Evolutionary conservation across 106 monocot genomes (phyloP), one percentile per base, ranked within the genome.

Genomic region (Iris macrosiphon): DNA sequence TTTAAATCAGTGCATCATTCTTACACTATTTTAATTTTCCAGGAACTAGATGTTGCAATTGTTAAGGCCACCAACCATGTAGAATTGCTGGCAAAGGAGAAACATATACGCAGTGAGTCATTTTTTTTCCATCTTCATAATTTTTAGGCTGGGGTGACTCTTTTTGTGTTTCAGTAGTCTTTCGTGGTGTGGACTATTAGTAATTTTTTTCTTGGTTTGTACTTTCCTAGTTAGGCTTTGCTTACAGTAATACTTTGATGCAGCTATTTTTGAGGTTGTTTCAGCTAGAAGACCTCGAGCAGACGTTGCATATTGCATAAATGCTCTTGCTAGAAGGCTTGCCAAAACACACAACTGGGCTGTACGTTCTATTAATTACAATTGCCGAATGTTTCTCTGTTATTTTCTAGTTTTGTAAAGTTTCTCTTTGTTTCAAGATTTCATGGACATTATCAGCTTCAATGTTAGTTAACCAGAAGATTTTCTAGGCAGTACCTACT

Each of bases 1-100:
- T 19, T 45, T 59, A 15, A 30, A 20, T 10, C 18, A 29, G 2
- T 56, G 5, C 20, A 24, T 54, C 23, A 46, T 27, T 32, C 32
- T 3, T 4, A 42, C n/a, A 12, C 31, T 61, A 21, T 31, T 46
- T 61, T 61, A 6, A 19, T 67, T 58, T 18, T 28, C 18, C 43
- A 79, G 79, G 68, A 68, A 40, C 54, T 79, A 43, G 79, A 79
- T 64, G 57, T 79, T 46, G 79, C 79, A 15, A 79, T 79, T 30
- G 68, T 73, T 46, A 79, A 79, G 52, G 79, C 79, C 16, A 79
- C 79, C 37, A 79, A 68, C 44, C 79, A 79, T 73, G 63, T 64
- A 4, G 79, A 79, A 56, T 43, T 45, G 19, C 21, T 79, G 46
- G 58, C 72, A 38, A 79, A 73, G 31, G 79, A 79, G 72, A 79